Conservation (phyloP, 2,329 filamentous ascomycete species). For the Chaetomium globosum region DNA sequence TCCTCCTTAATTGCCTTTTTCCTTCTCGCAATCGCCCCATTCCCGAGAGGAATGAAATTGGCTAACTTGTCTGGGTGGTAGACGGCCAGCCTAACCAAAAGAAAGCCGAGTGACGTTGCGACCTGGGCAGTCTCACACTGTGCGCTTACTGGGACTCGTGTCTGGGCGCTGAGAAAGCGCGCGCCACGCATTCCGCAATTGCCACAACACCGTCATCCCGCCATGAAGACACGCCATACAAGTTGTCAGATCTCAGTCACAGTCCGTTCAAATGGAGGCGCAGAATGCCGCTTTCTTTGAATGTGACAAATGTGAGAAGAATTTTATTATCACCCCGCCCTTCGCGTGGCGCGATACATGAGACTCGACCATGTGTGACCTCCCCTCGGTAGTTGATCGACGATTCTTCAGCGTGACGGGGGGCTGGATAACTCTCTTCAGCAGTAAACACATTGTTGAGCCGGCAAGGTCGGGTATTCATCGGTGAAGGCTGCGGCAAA, state of each 20-base stretch:
- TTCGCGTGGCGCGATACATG: not conserved
- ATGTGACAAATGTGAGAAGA: not conserved
- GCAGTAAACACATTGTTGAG: not conserved
- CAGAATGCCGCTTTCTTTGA: not conserved
- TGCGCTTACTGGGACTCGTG: conserved; percentile 8
- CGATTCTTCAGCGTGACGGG: not conserved
- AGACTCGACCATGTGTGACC: conserved; percentile 3
- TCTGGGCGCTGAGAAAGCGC: not conserved
- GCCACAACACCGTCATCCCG: conserved; percentile 11
- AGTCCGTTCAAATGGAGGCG: not conserved
- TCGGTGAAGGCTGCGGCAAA: not conserved
- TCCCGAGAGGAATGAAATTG: not conserved
- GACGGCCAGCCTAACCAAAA: not conserved
- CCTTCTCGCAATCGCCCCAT: not conserved
- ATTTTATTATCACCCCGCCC: conserved; percentile 8
- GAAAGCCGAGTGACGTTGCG: conserved; percentile 1
- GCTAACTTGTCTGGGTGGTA: not conserved
- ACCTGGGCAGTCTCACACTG: not conserved
- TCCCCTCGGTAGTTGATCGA: conserved; percentile 14
- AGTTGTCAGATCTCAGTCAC: conserved; percentile 16
- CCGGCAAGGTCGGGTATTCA: not conserved
- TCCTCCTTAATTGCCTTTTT: not conserved
- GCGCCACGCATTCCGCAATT: conserved; percentile 2
- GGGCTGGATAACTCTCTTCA: not conserved
- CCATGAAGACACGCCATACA: not conserved